A percentile compares a stretch with the other conserved stretches of the same genome.
These are phyloP conservation scores for Millerozyma acaciae DNA, from an alignment of 805 yeast species.

Conservation along the genomic window DNA sequence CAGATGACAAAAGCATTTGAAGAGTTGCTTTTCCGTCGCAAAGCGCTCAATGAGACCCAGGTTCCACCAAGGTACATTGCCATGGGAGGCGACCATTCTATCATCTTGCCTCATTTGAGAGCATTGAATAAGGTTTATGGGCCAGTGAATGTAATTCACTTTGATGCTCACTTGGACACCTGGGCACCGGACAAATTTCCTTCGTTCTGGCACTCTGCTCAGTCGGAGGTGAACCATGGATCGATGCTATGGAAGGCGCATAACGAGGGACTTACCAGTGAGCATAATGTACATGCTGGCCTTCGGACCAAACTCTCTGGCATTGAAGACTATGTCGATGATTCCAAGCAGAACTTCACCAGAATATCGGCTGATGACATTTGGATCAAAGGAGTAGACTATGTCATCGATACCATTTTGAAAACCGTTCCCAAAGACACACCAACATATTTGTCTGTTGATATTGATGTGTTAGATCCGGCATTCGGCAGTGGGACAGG, in stretches of 20 bases:
- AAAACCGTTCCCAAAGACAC: slow-evolving; percentile 53
- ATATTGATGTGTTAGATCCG: slow-evolving; percentile 61
- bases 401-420: slow-evolving; percentile 50
- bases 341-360: slow-evolving; percentile 62
- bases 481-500: slow-evolving; percentile 59
- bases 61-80: slow-evolving; percentile 63
- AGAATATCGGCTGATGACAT: slow-evolving; percentile 72
- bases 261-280: slow-evolving; percentile 61
- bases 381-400: slow-evolving; percentile 61
- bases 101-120: slow-evolving; percentile 68
- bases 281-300: slow-evolving; percentile 69
- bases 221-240: slow-evolving; percentile 70
- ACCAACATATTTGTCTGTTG: slow-evolving; percentile 78
- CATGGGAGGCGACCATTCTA: slow-evolving; percentile 82
- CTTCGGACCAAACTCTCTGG: slow-evolving; percentile 72
- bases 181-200: slow-evolving; percentile 74
- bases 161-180: slow-evolving; percentile 84
- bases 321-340: slow-evolving; percentile 60
- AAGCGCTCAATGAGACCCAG: slow-evolving; percentile 14
- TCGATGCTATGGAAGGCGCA: slow-evolving; percentile 82
- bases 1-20: slow-evolving; percentile 54
- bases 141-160: slow-evolving; percentile 68
- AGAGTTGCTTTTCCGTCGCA: slow-evolving; percentile 47
- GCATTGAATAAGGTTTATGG: slow-evolving; percentile 61
- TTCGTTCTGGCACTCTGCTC: slow-evolving; percentile 54